Percentiles rank a stretch among this genome's conserved stretches.
Evolutionary conservation across 139 green algal genomes (phyloP).

Genomic region (Picochlorum costavermella): DNA sequence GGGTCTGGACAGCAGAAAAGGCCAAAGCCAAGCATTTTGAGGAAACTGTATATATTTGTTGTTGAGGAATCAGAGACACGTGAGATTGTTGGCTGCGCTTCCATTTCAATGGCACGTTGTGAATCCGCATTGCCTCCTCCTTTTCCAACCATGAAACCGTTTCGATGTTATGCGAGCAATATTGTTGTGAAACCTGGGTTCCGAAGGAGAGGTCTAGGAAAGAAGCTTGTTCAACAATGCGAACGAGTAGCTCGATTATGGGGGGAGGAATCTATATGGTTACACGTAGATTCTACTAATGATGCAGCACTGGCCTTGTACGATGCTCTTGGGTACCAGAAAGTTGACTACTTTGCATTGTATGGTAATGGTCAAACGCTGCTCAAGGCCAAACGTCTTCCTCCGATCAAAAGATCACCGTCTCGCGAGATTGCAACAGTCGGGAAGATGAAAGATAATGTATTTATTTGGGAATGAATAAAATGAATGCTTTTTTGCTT

Average conservation of each 20-base stretch:
- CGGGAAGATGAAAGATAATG: not conserved
- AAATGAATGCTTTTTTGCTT: not conserved
- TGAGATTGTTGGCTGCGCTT: slow-evolving; percentile 20
- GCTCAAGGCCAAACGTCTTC: not conserved
- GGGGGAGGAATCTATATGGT: slow-evolving; percentile 36
- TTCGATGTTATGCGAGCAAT: slow-evolving; percentile 53
- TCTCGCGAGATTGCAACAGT: not conserved
- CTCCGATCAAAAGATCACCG: no score
- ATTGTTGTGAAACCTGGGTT: slow-evolving; percentile 44
- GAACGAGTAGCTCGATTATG: slow-evolving; percentile 43
- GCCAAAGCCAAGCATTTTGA: not conserved
- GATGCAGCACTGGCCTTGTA: slow-evolving; percentile 38
- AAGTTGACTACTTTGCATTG: slow-evolving; percentile 10
- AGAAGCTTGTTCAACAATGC: slow-evolving; percentile 33
- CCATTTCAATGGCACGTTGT: slow-evolving; percentile 27
- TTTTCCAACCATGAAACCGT: slow-evolving; percentile 47
- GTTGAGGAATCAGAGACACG: slow-evolving; percentile 3
- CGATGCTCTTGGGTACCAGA: slow-evolving; percentile 26
- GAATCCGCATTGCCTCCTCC: slow-evolving; percentile 60
- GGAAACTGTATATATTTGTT: slow-evolving; percentile 4
- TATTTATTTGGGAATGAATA: slow-evolving; percentile 3
- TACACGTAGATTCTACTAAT: slow-evolving; percentile 50
- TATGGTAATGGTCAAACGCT: not conserved
- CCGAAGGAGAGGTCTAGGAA: slow-evolving; percentile 39
- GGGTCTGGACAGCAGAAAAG: not conserved